Percentiles rank a stretch among this genome's conserved stretches.
Evolutionary conservation across 179 eudicot species (phyloP).

Genomic region (Silene coronaria): DNA sequence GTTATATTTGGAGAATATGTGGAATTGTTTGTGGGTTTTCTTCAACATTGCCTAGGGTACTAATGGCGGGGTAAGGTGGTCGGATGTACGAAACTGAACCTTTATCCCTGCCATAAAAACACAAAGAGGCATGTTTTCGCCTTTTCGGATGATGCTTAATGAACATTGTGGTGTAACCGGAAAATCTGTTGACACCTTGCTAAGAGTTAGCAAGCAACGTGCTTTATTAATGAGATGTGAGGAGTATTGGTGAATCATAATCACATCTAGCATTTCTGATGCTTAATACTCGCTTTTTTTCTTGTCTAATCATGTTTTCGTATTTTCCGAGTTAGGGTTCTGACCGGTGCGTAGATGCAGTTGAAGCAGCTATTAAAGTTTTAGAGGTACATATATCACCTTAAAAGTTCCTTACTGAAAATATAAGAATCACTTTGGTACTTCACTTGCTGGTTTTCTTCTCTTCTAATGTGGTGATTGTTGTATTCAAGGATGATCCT

Average conservation of each 20-base stretch:
- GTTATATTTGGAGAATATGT: background rate
- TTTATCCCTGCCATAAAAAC: too few species aligned
- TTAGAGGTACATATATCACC: conserved; percentile 60
- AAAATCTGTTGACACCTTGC: background rate
- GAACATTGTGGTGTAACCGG: background rate
- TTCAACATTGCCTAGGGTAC: background rate
- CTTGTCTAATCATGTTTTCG: background rate
- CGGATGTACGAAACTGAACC: background rate
- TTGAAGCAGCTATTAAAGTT: conserved; percentile 68
- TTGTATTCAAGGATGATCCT: conserved; percentile 67
- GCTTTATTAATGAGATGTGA: background rate
- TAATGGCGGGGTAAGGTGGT: background rate
- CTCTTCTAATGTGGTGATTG: background rate
- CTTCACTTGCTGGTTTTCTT: background rate
- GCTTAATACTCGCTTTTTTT: background rate
- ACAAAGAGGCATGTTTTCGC: too few species aligned
- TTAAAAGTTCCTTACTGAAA: background rate
- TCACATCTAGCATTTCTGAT: background rate
- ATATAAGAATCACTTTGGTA: background rate
- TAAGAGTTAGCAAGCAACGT: background rate
- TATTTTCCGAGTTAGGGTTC: conserved; percentile 40
- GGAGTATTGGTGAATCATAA: background rate
- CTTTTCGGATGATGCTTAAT: background rate
- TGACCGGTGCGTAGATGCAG: conserved; percentile 83
- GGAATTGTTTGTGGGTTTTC: background rate